Percentiles rank a stretch among this genome's conserved stretches.
These are phyloP conservation scores for Fusarium liriodendri DNA, from an alignment of 2,329 filamentous ascomycete species.

Conservation along the genomic window DNA sequence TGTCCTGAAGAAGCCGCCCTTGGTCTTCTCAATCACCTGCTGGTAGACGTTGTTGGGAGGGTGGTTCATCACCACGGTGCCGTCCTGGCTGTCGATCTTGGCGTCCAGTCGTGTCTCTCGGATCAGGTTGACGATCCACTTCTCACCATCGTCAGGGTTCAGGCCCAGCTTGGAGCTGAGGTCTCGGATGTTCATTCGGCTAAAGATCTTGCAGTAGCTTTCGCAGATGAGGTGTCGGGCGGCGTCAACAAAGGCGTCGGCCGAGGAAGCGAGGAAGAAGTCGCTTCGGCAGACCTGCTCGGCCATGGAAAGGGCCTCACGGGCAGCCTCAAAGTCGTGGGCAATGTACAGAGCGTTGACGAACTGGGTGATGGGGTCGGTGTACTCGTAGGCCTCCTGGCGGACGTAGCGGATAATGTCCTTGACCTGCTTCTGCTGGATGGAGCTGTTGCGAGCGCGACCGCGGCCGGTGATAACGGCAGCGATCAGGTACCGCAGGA, in stretches of 20 bases:
- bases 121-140: constrained; percentile 99
- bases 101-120: constrained; percentile 96
- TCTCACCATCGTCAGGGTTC: constrained; percentile 95
- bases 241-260: constrained; percentile 91
- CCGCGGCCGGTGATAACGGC: constrained; percentile 94
- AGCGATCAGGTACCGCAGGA: constrained; percentile 91
- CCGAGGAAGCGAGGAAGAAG: constrained; percentile 90
- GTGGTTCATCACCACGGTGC: constrained; percentile 99
- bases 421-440: constrained; percentile 98
- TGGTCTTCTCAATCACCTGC: constrained; percentile 98
- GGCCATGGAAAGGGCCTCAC: constrained; percentile 86
- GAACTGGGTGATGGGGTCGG: constrained; percentile 95
- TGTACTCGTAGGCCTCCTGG: constrained; percentile 98
- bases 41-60: constrained; percentile 98
- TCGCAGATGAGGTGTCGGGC: constrained; percentile 97
- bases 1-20: constrained; percentile 98
- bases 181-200: constrained; percentile 97
- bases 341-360: constrained; percentile 95
- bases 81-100: constrained; percentile 99
- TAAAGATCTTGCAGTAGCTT: constrained; percentile 99
- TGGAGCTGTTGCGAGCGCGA: constrained; percentile 81
- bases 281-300: constrained; percentile 93
- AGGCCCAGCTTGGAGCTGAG: constrained; percentile 91
- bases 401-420: constrained; percentile 94
- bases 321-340: constrained; percentile 88